Conservation (phyloP, 164 flowering plant species). For the Dillenia suffruticosa region DNA sequence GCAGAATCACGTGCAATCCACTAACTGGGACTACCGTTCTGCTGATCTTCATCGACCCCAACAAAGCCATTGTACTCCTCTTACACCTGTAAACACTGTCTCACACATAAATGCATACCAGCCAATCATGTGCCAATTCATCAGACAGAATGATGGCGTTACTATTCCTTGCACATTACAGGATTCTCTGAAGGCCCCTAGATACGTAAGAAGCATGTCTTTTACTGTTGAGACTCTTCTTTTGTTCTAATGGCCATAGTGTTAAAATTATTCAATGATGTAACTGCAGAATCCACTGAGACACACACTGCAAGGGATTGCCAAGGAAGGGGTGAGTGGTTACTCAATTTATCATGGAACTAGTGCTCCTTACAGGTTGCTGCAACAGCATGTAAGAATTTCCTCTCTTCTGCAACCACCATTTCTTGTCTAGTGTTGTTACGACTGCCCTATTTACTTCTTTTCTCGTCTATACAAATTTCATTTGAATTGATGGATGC, state of each 20-base stretch:
- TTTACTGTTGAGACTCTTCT: too few relatives aligned
- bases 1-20: background rate
- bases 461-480: too few relatives aligned
- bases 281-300: slow-evolving; percentile 9
- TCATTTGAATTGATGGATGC: too few relatives aligned
- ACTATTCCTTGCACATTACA: too few relatives aligned
- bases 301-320: slow-evolving; percentile 8
- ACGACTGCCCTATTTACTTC: too few relatives aligned
- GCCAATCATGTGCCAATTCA: slow-evolving; percentile 7
- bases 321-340: too few relatives aligned
- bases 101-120: slow-evolving; percentile 5
- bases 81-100: background rate
- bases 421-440: too few relatives aligned
- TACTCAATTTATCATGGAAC: too few relatives aligned
- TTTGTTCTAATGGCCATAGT: too few relatives aligned
- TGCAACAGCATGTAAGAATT: slow-evolving; percentile 10
- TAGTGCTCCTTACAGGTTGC: background rate
- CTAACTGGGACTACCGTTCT: background rate
- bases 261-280: background rate
- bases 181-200: too few relatives aligned
- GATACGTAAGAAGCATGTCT: too few relatives aligned
- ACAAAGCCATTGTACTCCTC: slow-evolving; percentile 3
- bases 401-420: too few relatives aligned
- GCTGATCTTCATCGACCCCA: background rate
- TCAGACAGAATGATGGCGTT: background rate